Evolutionary conservation across 2,329 filamentous ascomycete species (phyloP).

Genomic region (Trichoderma simmonsii): DNA sequence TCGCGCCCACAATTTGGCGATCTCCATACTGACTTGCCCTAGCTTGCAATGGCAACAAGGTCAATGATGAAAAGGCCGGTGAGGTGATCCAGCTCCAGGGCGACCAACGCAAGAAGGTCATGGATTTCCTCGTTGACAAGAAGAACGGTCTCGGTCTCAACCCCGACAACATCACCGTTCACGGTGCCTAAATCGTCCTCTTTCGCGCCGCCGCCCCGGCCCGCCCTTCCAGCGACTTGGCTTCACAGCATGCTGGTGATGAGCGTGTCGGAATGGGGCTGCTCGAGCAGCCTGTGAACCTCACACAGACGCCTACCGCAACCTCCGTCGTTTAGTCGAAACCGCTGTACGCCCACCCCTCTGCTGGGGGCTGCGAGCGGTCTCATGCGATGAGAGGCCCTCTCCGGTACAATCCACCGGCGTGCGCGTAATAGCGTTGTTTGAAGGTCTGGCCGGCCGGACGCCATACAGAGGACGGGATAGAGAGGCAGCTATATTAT

Average conservation of each 20-base stretch:
- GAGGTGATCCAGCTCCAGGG: slow-evolving; percentile 99
- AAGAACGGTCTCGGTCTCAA: slow-evolving; percentile 92
- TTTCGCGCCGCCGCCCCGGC: slow-evolving; percentile 41
- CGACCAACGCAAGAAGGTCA: slow-evolving; percentile 97
- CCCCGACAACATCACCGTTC: slow-evolving; percentile 93
- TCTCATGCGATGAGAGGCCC: slow-evolving; percentile 24
- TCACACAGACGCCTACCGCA: slow-evolving; percentile 18
- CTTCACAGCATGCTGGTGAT: slow-evolving; percentile 31
- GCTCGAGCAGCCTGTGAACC: slow-evolving; percentile 27
- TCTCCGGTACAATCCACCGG: background rate
- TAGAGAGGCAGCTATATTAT: background rate
- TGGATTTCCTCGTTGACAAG: slow-evolving; percentile 96
- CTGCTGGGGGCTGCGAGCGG: slow-evolving; percentile 5
- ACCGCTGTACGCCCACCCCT: background rate
- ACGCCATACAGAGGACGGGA: slow-evolving; percentile 1
- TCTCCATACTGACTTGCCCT: background rate
- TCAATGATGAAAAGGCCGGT: slow-evolving; percentile 92
- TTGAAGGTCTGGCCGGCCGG: slow-evolving; percentile 25
- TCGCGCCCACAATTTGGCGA: background rate
- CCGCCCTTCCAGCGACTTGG: slow-evolving; percentile 36
- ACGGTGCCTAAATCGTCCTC: slow-evolving; percentile 46
- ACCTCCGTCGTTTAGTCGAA: background rate
- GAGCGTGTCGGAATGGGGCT: slow-evolving; percentile 31
- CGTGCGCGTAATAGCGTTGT: slow-evolving; percentile 19
- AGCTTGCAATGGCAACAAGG: slow-evolving; percentile 99